Evolutionary conservation across 2,329 filamentous ascomycete species (phyloP), one percentile per base, ranked within the genome.

Genomic region (Xylaria sp.): DNA sequence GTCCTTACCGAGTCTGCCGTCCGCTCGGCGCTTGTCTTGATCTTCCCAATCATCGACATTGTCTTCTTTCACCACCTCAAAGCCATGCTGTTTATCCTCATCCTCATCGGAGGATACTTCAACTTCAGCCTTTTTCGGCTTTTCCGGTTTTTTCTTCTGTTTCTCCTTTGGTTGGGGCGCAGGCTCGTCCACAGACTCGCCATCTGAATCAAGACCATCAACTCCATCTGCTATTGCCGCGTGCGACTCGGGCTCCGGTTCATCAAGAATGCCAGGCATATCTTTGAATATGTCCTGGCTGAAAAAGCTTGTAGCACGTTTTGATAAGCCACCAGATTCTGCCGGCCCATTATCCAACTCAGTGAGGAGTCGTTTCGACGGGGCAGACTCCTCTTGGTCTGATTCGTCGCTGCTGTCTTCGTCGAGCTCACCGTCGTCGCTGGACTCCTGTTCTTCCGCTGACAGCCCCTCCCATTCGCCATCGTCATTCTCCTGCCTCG

Each of bases 381-480:
- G 61, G 26, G 66, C 58, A 18, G 63, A 71, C 17, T 82, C 78
- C 1, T 86, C 83, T 2, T 83, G 79, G 7, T 84, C 82, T 2
- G 79, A 80, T n/a, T 86, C 84, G 51, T 82, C 83, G 59, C 85
- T 85, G 60, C 81, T 85, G 51, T 85, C 83, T 45, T 83, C 79
- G 42, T 88, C 83, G 16, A 86, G 72, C 44, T 80, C 75, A n/a
- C 78, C 80, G 39, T 84, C 81, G 49, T 87, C 84, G 57, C 81
- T 84, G 16, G 78, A 79, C 22, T 75, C 74, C n/a, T 82, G 75
- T 52, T 84, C 83, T 42, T 82, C 83, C 9, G 80, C 84, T 19
- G 90, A 95, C 55, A 97, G 85, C 1, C 94, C 94, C 63, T 95
- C 90, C 88, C 92, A 99, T 68, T 96, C 92, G 13, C 91, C 92